A percentile compares a stretch with the other conserved stretches of the same genome.
Evolutionary conservation across 2,329 filamentous ascomycete genomes (phyloP).

Genomic region (Penicillium crustosum): DNA sequence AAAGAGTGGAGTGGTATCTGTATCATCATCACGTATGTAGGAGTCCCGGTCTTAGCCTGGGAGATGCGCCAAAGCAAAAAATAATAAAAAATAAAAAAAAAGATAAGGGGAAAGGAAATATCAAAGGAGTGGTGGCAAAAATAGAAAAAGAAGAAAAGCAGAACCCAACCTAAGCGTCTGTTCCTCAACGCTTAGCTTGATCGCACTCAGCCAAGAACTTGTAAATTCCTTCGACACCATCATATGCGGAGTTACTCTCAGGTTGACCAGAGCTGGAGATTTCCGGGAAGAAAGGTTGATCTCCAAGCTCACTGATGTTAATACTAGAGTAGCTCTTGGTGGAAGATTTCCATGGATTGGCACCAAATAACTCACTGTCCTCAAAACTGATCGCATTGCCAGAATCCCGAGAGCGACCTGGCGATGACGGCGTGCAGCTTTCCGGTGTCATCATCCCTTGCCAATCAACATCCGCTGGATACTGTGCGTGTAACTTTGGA

Average conservation of each 20-base stretch:
- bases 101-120: slow-evolving; percentile 9
- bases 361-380: slow-evolving; percentile 44
- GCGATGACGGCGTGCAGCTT: slow-evolving; percentile 23
- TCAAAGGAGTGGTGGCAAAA: not conserved
- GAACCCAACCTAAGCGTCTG: not conserved
- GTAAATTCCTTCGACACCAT: slow-evolving; percentile 65
- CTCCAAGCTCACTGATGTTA: slow-evolving; percentile 53
- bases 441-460: slow-evolving; percentile 56
- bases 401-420: slow-evolving; percentile 26
- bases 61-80: slow-evolving; percentile 6
- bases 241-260: slow-evolving; percentile 53
- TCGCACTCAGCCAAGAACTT: slow-evolving; percentile 66
- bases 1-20: slow-evolving; percentile 28
- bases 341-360: slow-evolving; percentile 56
- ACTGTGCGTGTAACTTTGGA: slow-evolving; percentile 28
- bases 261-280: slow-evolving; percentile 36
- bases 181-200: slow-evolving; percentile 37
- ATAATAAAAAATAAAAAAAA: slow-evolving; percentile 10
- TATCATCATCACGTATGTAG: slow-evolving; percentile 17
- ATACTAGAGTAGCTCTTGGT: slow-evolving; percentile 60
- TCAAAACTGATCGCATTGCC: slow-evolving; percentile 41
- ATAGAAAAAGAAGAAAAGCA: not conserved
- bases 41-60: slow-evolving; percentile 9
- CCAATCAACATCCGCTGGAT: slow-evolving; percentile 53
- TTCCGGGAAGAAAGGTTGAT: slow-evolving; percentile 43